A percentile compares a stretch with the other conserved stretches of the same genome.
phyloP scores from a whole-genome alignment of 1,284 basidiomycete genomes.

The Hemileia vastatrix region DNA sequence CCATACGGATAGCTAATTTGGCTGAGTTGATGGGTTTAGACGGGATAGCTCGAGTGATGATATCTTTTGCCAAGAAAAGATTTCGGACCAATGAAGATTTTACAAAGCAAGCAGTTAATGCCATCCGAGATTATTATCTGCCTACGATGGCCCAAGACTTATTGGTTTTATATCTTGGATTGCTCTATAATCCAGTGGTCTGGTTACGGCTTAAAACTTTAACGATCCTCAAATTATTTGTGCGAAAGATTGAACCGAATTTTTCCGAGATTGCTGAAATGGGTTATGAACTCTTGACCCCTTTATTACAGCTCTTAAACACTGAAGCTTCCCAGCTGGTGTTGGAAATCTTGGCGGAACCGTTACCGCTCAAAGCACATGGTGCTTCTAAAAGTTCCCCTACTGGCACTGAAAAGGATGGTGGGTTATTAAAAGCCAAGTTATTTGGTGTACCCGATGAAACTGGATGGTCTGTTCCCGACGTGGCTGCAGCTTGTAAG shows the following conservation, averaged over 20 bases:
- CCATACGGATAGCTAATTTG: slow-evolving; percentile 9
- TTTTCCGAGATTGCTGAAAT: slow-evolving; percentile 15
- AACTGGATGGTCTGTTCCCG: slow-evolving; percentile 75
- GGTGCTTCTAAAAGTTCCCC: background rate
- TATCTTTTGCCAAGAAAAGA: slow-evolving; percentile 17
- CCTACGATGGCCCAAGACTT: slow-evolving; percentile 5
- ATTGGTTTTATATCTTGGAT: slow-evolving; percentile 16
- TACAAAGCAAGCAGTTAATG: slow-evolving; percentile 18
- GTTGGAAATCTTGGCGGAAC: slow-evolving; percentile 18
- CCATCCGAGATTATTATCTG: slow-evolving; percentile 21
- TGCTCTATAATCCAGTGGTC: slow-evolving; percentile 17
- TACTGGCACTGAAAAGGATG: background rate
- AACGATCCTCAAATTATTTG: slow-evolving; percentile 11
- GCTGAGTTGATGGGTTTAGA: slow-evolving; percentile 15
- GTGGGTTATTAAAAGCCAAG: slow-evolving; percentile 46
- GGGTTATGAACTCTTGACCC: slow-evolving; percentile 17
- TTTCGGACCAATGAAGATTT: slow-evolving; percentile 23
- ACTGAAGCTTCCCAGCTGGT: slow-evolving; percentile 10
- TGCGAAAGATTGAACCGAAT: slow-evolving; percentile 7
- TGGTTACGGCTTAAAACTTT: slow-evolving; percentile 17
- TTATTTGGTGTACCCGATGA: slow-evolving; percentile 71
- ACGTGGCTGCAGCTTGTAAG: slow-evolving; percentile 54
- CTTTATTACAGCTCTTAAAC: slow-evolving; percentile 14
- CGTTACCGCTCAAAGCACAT: slow-evolving; percentile 7
- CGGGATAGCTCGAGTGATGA: slow-evolving; percentile 19